phyloP scores from a whole-genome alignment of 1,284 basidiomycete genomes.

The Microbotryomycetes sp. region DNA sequence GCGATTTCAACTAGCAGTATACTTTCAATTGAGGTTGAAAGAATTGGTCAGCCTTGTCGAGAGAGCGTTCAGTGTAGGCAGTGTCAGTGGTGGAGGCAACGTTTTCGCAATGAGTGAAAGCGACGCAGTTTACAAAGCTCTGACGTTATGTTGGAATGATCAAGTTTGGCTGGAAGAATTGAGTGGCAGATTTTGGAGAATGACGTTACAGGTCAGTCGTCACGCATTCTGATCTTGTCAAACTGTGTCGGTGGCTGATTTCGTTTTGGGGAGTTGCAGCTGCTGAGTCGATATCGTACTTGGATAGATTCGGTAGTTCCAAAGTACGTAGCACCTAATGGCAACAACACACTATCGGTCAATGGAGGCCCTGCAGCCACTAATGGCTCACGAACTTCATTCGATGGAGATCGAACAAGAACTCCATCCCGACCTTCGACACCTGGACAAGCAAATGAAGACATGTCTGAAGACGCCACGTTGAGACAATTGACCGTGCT shows the following conservation, averaged over 20 bases:
- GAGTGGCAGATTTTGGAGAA: constrained; percentile 73
- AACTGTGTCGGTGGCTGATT: constrained; percentile 20
- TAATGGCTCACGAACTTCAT: constrained; percentile 1
- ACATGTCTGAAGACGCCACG: constrained; percentile 53
- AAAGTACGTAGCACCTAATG: constrained; percentile 22
- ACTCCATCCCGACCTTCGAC: constrained; percentile 12
- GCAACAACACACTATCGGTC: constrained; percentile 24
- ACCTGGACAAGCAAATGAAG: constrained; percentile 13
- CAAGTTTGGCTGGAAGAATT: constrained; percentile 77
- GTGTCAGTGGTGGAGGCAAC: constrained; percentile 20
- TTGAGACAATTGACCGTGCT: constrained; percentile 58
- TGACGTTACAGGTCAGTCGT: constrained; percentile 67
- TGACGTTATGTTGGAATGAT: constrained; percentile 72
- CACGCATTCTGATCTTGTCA: background rate
- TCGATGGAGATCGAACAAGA: constrained; percentile 19
- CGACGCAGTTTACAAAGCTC: constrained; percentile 61
- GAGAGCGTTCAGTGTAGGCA: constrained; percentile 43
- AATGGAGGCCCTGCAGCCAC: background rate
- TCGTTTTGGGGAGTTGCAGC: constrained; percentile 45
- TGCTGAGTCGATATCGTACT: constrained; percentile 65
- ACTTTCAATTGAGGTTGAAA: constrained; percentile 97
- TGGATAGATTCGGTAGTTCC: constrained; percentile 59
- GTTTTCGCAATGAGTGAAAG: constrained; percentile 53
- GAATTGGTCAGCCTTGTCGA: constrained; percentile 76
- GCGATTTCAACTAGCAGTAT: constrained; percentile 92